Evolutionary conservation across 2,329 filamentous ascomycete genomes (phyloP), one percentile per base, ranked within the genome.

Genomic region (Penicillium sp.): DNA sequence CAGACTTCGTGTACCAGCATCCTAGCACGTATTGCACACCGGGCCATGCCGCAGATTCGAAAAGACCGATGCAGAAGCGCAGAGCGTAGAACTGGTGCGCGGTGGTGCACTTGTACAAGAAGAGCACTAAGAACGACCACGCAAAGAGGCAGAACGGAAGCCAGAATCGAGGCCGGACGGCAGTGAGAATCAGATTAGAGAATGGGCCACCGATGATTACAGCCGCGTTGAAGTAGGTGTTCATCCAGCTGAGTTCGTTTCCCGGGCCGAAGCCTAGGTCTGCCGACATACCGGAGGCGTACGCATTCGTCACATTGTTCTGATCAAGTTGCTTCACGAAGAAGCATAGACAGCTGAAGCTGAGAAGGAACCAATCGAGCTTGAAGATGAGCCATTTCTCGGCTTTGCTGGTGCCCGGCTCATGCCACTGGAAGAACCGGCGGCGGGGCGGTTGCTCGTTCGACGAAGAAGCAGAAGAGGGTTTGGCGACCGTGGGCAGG

Each of bases 291-390:
- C 83, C 78, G 29, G 79, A 78, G 23, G 82, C 74, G 58, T 83
- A 84, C 1, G 82, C 82, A 66, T 83, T 84, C 54, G 76, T 76
- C 41, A 83, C 69, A 64, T 82, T 82, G 60, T 76, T 79, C 58
- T 75, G 71, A 62, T 83, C 81, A 6, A 83, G 75, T 69, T 74
- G 69, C 60, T 84, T 84, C 64, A 81, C 74, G 61, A 83, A 83
- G 61, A 76, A 83, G 29, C 75, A 77, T 0, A 84, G 66, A 50
- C 81, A 83, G 5, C 73, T 74, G 58, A 76, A 79, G 23, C 69
- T 71, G 5, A 79, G 69, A 64, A 84, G 70, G 57, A 45, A 56
- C 49, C 49, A 51, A n/a, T 51, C 49, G 2, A 51, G 30, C 13
- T 51, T 51, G n/a, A 51, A 35, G 8, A 51, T 51, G 23, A 51